A percentile compares a stretch with the other conserved stretches of the same genome.
phyloP scores from a whole-genome alignment of 2,329 filamentous ascomycete species.

The Tolypocladium paradoxum region DNA sequence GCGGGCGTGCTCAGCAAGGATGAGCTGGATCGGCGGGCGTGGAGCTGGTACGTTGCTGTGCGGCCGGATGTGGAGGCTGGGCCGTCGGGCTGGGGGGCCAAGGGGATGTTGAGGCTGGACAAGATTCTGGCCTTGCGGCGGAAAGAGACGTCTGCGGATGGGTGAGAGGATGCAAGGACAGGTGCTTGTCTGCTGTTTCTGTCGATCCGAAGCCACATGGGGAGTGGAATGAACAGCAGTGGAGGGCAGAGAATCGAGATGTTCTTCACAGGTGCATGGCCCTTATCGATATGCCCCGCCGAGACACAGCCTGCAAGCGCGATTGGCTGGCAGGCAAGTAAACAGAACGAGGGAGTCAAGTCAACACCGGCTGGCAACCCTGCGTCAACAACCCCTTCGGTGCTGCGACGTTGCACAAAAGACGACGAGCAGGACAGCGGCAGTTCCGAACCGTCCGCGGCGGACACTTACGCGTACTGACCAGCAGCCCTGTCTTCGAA shows the following conservation, averaged over 20 bases:
- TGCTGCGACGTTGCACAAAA: not conserved
- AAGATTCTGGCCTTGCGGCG: constrained; percentile 52
- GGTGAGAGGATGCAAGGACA: not conserved
- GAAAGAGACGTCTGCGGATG: constrained; percentile 6
- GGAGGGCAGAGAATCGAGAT: not conserved
- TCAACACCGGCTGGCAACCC: constrained; percentile 1
- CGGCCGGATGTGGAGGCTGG: constrained; percentile 67
- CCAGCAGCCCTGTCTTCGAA: not conserved
- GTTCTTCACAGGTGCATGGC: not conserved
- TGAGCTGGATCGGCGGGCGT: constrained; percentile 67
- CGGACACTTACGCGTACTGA: not conserved
- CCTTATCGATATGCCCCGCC: constrained; percentile 10
- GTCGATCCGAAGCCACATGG: not conserved
- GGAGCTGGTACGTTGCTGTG: constrained; percentile 71
- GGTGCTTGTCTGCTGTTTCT: not conserved
- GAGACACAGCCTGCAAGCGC: not conserved
- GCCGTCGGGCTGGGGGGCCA: constrained; percentile 72
- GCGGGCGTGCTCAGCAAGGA: constrained; percentile 44
- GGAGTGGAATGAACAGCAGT: too few species aligned
- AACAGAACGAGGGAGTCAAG: constrained; percentile 2
- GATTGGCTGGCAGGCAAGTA: constrained; percentile 1
- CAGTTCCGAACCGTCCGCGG: not conserved
- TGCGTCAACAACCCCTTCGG: not conserved
- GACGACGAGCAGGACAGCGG: not conserved
- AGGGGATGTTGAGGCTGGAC: constrained; percentile 55